These are phyloP conservation scores for Xylariaceae sp. DNA, from an alignment of 2,329 filamentous ascomycete genomes.

Conservation along the genomic window DNA sequence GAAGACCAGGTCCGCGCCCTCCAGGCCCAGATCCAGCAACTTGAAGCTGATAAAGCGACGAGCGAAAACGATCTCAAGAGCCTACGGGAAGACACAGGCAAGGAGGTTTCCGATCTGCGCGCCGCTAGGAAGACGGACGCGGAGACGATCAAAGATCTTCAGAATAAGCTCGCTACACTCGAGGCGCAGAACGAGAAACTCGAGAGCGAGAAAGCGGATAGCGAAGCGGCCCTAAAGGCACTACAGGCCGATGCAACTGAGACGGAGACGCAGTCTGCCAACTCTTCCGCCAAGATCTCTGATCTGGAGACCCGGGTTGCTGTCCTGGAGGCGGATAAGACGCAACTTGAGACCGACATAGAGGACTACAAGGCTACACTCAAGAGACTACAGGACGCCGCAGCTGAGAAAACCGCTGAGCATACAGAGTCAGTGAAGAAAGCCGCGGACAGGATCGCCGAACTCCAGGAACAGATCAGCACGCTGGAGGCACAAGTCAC, in stretches of 20 bases:
- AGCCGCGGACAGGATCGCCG: constrained; percentile 1
- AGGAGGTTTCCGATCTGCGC: not conserved
- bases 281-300: not conserved
- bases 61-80: not conserved
- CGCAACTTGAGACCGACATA: not conserved
- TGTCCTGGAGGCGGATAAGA: not conserved
- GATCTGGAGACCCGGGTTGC: not conserved
- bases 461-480: constrained; percentile 1
- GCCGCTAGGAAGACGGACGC: not conserved
- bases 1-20: not conserved
- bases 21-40: not conserved
- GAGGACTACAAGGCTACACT: not conserved
- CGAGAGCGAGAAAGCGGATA: not conserved
- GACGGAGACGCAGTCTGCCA: too few relatives aligned
- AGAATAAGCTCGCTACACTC: too few relatives aligned
- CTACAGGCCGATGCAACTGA: too few relatives aligned
- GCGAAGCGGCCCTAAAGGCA: not conserved
- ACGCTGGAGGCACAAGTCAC: constrained; percentile 2
- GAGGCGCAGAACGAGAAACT: not conserved
- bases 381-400: not conserved
- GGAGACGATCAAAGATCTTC: not conserved
- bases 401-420: not conserved
- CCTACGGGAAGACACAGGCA: not conserved
- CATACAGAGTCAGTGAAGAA: not conserved
- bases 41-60: not conserved